Percentiles rank a stretch among this genome's conserved stretches.
Conservation (phyloP, 2,329 filamentous ascomycete genomes). For the Zymoseptoria tritici region DNA sequence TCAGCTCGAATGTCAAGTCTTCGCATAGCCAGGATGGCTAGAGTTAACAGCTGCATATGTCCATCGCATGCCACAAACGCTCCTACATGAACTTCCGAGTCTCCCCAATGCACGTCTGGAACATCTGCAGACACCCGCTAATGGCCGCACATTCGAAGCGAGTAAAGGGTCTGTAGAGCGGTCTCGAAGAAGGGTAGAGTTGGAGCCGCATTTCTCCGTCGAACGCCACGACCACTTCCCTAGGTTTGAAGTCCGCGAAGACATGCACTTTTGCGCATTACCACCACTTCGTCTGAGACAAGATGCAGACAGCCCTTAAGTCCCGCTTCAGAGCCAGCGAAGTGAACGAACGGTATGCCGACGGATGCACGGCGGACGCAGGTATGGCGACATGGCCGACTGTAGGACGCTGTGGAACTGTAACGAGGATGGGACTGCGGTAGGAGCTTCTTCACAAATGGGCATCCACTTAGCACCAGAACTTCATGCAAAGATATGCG, state of each 20-base stretch:
- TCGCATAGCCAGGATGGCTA: background rate
- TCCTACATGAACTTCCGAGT: background rate
- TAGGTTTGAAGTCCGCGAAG: background rate
- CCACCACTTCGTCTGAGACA: background rate
- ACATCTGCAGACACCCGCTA: background rate
- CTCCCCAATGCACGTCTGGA: background rate
- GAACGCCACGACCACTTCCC: background rate
- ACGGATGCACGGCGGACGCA: background rate
- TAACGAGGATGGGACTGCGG: too few species aligned
- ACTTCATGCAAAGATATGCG: background rate
- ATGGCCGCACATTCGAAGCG: background rate
- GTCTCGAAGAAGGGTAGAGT: background rate
- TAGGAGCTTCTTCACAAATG: background rate
- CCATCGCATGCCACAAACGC: background rate
- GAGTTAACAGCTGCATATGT: background rate
- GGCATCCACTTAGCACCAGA: background rate
- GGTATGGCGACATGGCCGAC: background rate
- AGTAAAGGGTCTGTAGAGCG: background rate
- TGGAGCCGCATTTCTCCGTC: background rate
- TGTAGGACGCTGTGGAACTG: background rate
- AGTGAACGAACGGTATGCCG: background rate
- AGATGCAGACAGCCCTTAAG: background rate
- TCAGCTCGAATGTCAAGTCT: background rate
- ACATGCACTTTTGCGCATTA: background rate
- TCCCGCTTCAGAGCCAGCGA: background rate